Evolutionary conservation across 73 alveolate genomes (phyloP).

Genomic region (Symbiodinium natans): DNA sequence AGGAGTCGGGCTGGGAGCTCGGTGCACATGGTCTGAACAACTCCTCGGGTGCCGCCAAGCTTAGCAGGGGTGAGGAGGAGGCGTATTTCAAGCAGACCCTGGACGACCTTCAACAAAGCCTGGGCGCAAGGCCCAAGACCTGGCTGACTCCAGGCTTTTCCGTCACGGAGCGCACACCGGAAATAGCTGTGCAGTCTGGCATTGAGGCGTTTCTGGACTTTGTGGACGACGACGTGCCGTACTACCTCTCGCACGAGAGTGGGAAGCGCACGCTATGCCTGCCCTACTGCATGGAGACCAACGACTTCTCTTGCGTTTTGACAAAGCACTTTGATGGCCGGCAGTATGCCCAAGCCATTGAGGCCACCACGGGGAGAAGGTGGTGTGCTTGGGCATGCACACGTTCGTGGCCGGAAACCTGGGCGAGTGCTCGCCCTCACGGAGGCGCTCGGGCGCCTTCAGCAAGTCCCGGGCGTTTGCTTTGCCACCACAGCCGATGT

Average conservation of each 20-base stretch:
- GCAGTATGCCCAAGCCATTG: conserved; percentile 58
- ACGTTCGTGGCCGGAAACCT: conserved; percentile 48
- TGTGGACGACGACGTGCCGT: conserved; percentile 66
- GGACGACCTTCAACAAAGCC: not conserved
- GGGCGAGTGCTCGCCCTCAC: conserved; percentile 50
- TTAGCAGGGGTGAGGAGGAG: conserved; percentile 7
- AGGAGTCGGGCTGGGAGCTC: too few species aligned
- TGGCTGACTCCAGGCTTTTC: conserved; percentile 64
- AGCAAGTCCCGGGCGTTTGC: conserved; percentile 32
- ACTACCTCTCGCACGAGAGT: conserved; percentile 33
- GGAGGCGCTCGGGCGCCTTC: conserved; percentile 84
- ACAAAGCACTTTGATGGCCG: conserved; percentile 70
- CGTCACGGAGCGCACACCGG: too few species aligned
- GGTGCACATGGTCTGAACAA: too few species aligned
- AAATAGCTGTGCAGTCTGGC: too few species aligned
- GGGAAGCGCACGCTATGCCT: conserved; percentile 63
- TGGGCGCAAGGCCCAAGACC: conserved; percentile 40
- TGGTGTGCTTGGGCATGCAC: conserved; percentile 86
- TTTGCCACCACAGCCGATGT: conserved; percentile 50
- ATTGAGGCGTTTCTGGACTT: conserved; percentile 62
- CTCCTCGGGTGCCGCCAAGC: conserved; percentile 66
- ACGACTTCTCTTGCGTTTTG: conserved; percentile 61
- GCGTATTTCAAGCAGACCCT: too few species aligned
- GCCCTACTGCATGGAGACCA: conserved; percentile 80
- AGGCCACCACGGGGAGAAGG: conserved; percentile 63